A percentile compares a stretch with the other conserved stretches of the same genome.
Evolutionary conservation across 371 early-diverging fungal genomes (phyloP).

Genomic region (Mortierella sp.): DNA sequence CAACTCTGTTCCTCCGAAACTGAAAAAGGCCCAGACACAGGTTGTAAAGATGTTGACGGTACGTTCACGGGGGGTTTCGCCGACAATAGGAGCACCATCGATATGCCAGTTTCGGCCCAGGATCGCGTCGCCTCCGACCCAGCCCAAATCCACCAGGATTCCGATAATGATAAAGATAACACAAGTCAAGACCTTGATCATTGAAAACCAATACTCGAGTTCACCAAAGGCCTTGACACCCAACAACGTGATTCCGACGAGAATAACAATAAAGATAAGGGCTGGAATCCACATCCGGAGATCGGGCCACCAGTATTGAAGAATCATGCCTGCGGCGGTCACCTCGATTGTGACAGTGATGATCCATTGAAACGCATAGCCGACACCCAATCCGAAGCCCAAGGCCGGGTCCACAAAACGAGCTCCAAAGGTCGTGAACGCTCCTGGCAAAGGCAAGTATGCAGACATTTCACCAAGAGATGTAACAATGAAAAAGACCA

Average conservation of each 20-base stretch:
- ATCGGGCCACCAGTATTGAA: conserved; percentile 79
- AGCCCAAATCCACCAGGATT: conserved; percentile 62
- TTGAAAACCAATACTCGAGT: conserved; percentile 63
- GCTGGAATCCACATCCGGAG: conserved; percentile 49
- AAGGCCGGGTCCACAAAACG: conserved; percentile 88
- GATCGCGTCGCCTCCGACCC: conserved; percentile 56
- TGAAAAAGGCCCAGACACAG: conserved; percentile 85
- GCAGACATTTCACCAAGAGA: conserved; percentile 91
- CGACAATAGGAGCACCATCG: conserved; percentile 85
- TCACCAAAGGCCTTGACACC: conserved; percentile 56
- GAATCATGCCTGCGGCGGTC: conserved; percentile 70
- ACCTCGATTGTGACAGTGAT: conserved; percentile 84
- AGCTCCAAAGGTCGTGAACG: conserved; percentile 84
- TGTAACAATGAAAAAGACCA: conserved; percentile 87
- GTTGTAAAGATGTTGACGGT: conserved; percentile 67
- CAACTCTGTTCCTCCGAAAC: conserved; percentile 87
- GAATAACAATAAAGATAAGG: conserved; percentile 32
- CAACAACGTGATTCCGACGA: conserved; percentile 48
- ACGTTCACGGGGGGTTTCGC: conserved; percentile 56
- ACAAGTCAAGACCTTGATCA: conserved; percentile 67
- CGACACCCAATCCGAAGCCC: conserved; percentile 87
- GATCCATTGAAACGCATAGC: conserved; percentile 83
- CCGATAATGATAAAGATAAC: conserved; percentile 76
- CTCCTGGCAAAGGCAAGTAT: conserved; percentile 82
- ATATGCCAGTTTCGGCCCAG: conserved; percentile 56